phyloP scores from a whole-genome alignment of 2,329 filamentous ascomycete species.

The Byssoonygena ceratinophila region DNA sequence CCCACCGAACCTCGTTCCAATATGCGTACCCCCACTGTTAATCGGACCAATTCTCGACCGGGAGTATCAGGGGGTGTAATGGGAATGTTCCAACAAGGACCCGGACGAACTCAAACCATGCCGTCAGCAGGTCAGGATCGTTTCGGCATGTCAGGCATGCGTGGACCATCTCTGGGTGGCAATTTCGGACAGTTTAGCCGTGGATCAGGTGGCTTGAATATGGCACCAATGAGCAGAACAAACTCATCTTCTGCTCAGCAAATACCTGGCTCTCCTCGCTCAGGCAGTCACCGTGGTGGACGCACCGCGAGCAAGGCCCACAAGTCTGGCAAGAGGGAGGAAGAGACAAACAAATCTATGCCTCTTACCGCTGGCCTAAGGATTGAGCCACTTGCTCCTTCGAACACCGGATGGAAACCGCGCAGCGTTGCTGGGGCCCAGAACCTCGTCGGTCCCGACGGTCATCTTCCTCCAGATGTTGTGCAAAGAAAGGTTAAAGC shows the following conservation, averaged over 20 bases:
- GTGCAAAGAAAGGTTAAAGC: constrained; percentile 99
- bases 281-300: constrained; percentile 51
- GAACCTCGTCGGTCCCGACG: constrained; percentile 39
- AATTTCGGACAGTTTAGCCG: constrained; percentile 53
- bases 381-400: constrained; percentile 64
- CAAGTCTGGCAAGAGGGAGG: constrained; percentile 46
- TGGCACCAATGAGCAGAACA: constrained; percentile 56
- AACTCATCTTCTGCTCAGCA: constrained; percentile 45
- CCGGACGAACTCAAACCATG: constrained; percentile 46
- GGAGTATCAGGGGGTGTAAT: constrained; percentile 48
- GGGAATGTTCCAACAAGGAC: constrained; percentile 54
- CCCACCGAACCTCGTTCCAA: constrained; percentile 47
- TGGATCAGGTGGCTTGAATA: constrained; percentile 50
- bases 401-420: constrained; percentile 81
- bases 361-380: constrained; percentile 77
- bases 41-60: constrained; percentile 9
- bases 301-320: constrained; percentile 43
- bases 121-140: constrained; percentile 60
- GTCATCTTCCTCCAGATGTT: constrained; percentile 73
- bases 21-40: constrained; percentile 18
- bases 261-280: constrained; percentile 61
- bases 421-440: constrained; percentile 43
- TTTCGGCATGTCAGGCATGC: constrained; percentile 54
- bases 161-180: constrained; percentile 36
- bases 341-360: constrained; percentile 70